Base-by-base conservation (phyloP, 257 asterid genomes). In the Solanum verrucosum region DNA sequence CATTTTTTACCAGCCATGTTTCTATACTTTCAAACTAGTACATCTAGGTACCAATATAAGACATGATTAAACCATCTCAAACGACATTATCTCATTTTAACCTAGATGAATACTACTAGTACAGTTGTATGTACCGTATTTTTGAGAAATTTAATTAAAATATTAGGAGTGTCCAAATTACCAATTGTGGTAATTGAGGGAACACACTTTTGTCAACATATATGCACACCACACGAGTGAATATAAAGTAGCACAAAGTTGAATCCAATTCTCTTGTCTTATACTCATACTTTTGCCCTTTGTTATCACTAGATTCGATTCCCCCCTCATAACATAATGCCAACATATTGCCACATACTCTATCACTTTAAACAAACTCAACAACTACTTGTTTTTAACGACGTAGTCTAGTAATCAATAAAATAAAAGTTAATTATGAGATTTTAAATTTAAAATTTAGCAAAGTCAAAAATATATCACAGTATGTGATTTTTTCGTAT, bases 161-260 rank as follows among this genome's bases (percentile, higher is more conserved):
- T 25, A 1, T 44, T 27, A 14, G 38, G 65, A 46, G n/a, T 81
- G 68, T 5, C 38, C 18, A 81, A 81, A 44, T 44, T 16, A 10
- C 13, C 5, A 44, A 44, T 79, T 44, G 65, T 46, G 68, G 72
- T 56, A 56, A 56, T 84, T 87, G 92, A 91, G 95, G 97, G 92
- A 90, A 87, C 94, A 86, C 95, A 93, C 82, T 88, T 90, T 92
- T 82, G 95, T 93, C 95, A 89, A 88, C 86, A 33, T 68, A 88
- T 73, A 88, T 74, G 91, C 90, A 86, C 84, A 73, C 2, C 90
- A 65, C 94, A 91, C 94, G 90, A 90, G 91, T 88, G 93, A 85
- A 82, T 49, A 35, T 44, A 60, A 79, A 79, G 38, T 60, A 79
- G 6, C 85, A 44, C 85, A 82, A 49, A 5, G 44, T 91, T 91